phyloP scores from a whole-genome alignment of 2,329 filamentous ascomycete genomes.

The Ampelomyces quisqualis region DNA sequence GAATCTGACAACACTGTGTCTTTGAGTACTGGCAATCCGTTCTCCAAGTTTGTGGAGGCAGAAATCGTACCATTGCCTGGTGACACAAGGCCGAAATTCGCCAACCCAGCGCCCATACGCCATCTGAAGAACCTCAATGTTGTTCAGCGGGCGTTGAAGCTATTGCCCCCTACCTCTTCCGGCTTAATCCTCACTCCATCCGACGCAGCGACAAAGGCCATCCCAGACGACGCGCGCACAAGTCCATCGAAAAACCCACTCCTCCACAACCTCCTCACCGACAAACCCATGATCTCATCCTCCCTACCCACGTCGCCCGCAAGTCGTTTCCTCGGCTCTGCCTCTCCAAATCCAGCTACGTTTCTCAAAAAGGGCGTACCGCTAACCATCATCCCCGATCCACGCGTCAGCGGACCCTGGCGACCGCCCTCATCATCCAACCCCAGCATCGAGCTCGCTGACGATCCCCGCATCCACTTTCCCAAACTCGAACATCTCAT shows the following conservation, averaged over 20 bases:
- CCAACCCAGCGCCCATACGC: constrained; percentile 26
- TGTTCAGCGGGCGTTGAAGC: constrained; percentile 66
- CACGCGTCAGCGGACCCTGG: constrained; percentile 64
- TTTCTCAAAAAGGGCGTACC: constrained; percentile 91
- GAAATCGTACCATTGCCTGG: constrained; percentile 25
- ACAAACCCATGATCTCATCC: constrained; percentile 89
- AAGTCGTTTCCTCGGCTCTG: constrained; percentile 30
- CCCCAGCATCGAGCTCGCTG: constrained; percentile 66
- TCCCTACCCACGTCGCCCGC: constrained; percentile 67
- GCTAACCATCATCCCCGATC: constrained; percentile 77
- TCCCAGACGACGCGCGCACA: constrained; percentile 52
- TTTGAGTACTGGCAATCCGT: constrained; percentile 44
- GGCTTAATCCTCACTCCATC: constrained; percentile 83
- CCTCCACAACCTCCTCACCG: constrained; percentile 93
- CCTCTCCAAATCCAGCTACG: constrained; percentile 62
- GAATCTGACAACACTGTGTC: constrained; percentile 10
- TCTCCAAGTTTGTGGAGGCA: constrained; percentile 47
- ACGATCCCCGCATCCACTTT: constrained; percentile 77
- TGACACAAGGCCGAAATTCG: constrained; percentile 14
- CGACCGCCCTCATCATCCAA: constrained; percentile 60
- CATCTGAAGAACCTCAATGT: constrained; percentile 74
- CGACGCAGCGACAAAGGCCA: constrained; percentile 66
- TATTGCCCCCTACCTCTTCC: constrained; percentile 82
- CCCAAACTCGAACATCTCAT: constrained; percentile 81
- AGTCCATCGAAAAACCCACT: constrained; percentile 74